Evolutionary conservation across 257 asterid species (phyloP), one percentile per base, ranked within the genome.

Genomic region (Nemophila menziesii): DNA sequence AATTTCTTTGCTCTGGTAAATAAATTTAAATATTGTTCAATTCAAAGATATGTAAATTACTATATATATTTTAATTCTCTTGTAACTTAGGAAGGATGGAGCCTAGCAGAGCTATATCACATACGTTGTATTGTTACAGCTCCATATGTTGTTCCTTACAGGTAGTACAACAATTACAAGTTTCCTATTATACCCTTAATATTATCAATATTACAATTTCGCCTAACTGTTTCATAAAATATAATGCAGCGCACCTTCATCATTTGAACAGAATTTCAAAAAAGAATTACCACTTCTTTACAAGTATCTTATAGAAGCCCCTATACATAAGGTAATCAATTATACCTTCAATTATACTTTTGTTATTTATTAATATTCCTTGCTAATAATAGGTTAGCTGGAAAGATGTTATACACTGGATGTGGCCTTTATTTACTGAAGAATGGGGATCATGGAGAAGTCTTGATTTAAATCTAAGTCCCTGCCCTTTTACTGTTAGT

Each of bases 381-480:
- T n/a, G 48, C n/a, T n/a, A n/a, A n/a, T 62, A 39, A 24, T 67
- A 89, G 95, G 71, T 89, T 44, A 75, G 92, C 49, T 89, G 98
- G 98, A 76, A 72, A 63, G 98, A 89, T 55, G 75, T 89, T 44
- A 70, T 65, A 54, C 93, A 89, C 61, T 89, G 98, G 98, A 80
- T 89, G 94, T 84, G 98, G 98, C 95, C 98, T 24, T 83, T 89
- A 56, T 89, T 84, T 63, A 49, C 90, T 29, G 93, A 76, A 54
- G 93, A 89, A 48, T 89, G 95, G 94, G 92, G 92, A 52, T 62
- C 61, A 29, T 89, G 98, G 98, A 84, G 98, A 80, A 72, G 75
- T 65, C 39, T 55, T 58, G 92, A 80, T 48, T 73, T 89, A 65
- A 74, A 71, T 39, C 77, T 84, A 66, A 89, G 93, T 70, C 48